Evolutionary conservation across 1,139 yeast genomes (phyloP).

Genomic region (Geotrichum australiense): DNA sequence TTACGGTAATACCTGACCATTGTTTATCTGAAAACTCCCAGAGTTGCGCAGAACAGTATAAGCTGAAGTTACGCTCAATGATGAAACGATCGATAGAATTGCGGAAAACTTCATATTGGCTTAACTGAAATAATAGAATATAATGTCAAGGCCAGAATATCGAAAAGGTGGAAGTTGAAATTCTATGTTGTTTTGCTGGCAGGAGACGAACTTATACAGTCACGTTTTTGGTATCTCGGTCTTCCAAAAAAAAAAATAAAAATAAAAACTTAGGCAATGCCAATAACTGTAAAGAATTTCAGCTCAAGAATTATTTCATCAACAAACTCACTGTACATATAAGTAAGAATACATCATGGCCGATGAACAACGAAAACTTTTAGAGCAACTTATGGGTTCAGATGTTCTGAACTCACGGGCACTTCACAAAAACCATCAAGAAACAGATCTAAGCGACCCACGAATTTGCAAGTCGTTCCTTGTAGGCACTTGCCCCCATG

Average conservation of each 20-base stretch:
- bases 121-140: no score
- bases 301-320: background rate
- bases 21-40: no score
- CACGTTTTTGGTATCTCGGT: no score
- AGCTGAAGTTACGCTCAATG: no score
- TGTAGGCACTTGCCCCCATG: constrained; percentile 87
- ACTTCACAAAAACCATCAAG: constrained; percentile 28
- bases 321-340: background rate
- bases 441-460: constrained; percentile 47
- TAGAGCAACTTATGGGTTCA: constrained; percentile 78
- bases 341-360: constrained; percentile 31
- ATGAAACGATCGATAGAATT: no score
- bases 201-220: background rate
- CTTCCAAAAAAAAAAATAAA: background rate
- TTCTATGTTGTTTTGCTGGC: background rate
- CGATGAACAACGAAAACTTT: constrained; percentile 67
- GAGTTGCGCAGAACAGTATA: no score
- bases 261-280: background rate
- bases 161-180: no score
- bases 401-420: constrained; percentile 38
- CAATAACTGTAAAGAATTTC: background rate
- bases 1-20: no score
- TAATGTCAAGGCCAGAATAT: no score
- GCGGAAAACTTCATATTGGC: no score
- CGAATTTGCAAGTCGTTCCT: constrained; percentile 73